Base-by-base conservation (phyloP, 352 stramenopile species). In the Phytophthora meadii region DNA sequence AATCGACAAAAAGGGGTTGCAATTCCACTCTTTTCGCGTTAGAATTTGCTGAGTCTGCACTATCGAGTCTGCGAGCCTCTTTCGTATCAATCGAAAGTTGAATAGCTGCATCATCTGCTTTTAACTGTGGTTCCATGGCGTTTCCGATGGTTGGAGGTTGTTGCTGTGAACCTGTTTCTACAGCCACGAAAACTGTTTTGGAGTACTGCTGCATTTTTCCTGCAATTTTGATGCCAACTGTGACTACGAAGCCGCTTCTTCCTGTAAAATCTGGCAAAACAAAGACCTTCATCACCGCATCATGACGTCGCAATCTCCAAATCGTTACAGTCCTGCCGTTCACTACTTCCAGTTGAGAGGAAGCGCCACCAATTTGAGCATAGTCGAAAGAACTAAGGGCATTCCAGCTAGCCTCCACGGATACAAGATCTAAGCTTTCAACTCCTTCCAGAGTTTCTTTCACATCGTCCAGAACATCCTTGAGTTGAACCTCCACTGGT, bases 291-390 rank as follows among this genome's bases (percentile, higher is more conserved):
- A 72, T 17, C 28, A 65, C 25, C 30, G 67, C 39, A 7, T 61
- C 34, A 39, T 28, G 44, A 45, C 44, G 36, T 12, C 63, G 63
- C 5, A 79, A 45, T 49, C 67, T 67, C 70, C 70, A 79, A 39
- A 40, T 27, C 4, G 54, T 76, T n/a, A 70, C 27, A 3, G 30
- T 14, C 7, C 25, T 47, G 2, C 48, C 56, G 39, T 60, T 22
- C n/a, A 49, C 22, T 17, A 49, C 15, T 34, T 46, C 34, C 51
- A 49, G 6, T 12, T 27, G 44, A 6, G 61, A 58, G 5, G 67
- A 70, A 25, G 45, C 36, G 14, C 62, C 52, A 47, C 39, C 49
- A 39, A 79, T 74, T 30, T 15, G 19, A 25, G 50, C 61, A 12
- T 64, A 39, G n/a, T 44, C n/a, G 25, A 76, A 60, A 3, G 48